Conservation (phyloP, 2,329 filamentous ascomycete species). For the Aureobasidium namibiae region DNA sequence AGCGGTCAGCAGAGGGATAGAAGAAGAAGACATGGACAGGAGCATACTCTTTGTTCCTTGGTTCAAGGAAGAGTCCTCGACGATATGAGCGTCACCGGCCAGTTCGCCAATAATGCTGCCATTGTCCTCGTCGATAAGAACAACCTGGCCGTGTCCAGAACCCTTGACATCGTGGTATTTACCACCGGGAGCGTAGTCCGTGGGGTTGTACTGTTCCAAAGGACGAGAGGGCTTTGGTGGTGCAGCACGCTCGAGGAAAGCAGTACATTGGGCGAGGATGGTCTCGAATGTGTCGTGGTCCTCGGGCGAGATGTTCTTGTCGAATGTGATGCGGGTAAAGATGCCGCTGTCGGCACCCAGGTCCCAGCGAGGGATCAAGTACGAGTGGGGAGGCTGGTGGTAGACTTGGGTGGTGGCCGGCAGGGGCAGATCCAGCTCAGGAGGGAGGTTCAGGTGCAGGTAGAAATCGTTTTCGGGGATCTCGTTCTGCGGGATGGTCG, state of each 20-base stretch:
- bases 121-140: constrained; percentile 91
- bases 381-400: constrained; percentile 85
- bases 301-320: constrained; percentile 63
- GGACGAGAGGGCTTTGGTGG: constrained; percentile 40
- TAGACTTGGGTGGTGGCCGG: constrained; percentile 97
- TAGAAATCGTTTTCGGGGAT: constrained; percentile 83
- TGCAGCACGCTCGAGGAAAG: constrained; percentile 78
- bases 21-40: neutral
- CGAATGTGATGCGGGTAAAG: constrained; percentile 91
- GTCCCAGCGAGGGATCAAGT: constrained; percentile 93
- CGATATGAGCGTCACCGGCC: constrained; percentile 68
- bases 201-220: constrained; percentile 63
- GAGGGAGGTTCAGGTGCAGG: constrained; percentile 86
- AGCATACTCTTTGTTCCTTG: constrained; percentile 81
- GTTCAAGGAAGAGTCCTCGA: constrained; percentile 67
- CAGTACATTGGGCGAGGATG: constrained; percentile 93
- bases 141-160: constrained; percentile 60
- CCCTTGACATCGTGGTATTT: constrained; percentile 45
- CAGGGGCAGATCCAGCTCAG: constrained; percentile 85
- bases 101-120: constrained; percentile 92
- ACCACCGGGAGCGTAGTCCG: constrained; percentile 67
- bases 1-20: neutral
- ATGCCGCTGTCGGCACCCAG: constrained; percentile 78
- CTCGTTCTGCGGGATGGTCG: constrained; percentile 49
- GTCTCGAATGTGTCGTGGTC: constrained; percentile 96